These are phyloP conservation scores for Zelopaecilomyces penicillatus DNA, from an alignment of 2,329 filamentous ascomycete species.

Conservation along the genomic window DNA sequence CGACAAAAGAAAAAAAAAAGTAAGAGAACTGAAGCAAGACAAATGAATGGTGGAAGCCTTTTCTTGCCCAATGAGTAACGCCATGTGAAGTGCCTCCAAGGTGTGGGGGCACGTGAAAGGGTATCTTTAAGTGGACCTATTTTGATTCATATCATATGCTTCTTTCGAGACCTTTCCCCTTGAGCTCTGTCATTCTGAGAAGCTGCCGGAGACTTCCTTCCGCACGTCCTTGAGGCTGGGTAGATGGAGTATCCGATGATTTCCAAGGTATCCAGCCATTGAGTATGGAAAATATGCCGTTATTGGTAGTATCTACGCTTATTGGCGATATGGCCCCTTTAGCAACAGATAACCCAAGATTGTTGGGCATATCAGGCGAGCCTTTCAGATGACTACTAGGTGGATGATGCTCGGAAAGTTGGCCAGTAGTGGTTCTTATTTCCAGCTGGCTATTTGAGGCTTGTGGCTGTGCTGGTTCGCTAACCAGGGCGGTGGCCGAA, in stretches of 20 bases:
- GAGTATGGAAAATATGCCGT: slow-evolving; percentile 30
- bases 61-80: too few relatives aligned
- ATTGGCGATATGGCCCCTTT: slow-evolving; percentile 20
- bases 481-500: slow-evolving; percentile 37
- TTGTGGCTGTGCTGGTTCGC: slow-evolving; percentile 49
- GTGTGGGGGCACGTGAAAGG: too few relatives aligned
- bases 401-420: slow-evolving; percentile 14
- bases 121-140: too few relatives aligned
- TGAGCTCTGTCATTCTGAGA: slow-evolving; percentile 30
- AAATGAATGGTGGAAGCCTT: too few relatives aligned
- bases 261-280: slow-evolving; percentile 40
- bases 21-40: too few relatives aligned
- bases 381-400: neutral
- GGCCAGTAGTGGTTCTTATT: slow-evolving; percentile 30
- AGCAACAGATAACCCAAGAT: slow-evolving; percentile 18
- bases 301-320: slow-evolving; percentile 16
- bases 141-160: neutral
- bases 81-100: too few relatives aligned
- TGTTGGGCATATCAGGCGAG: slow-evolving; percentile 1
- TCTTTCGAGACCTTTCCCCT: slow-evolving; percentile 26
- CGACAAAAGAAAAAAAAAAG: too few relatives aligned
- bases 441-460: slow-evolving; percentile 45
- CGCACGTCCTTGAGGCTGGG: slow-evolving; percentile 35
- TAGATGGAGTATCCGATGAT: slow-evolving; percentile 12
- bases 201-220: slow-evolving; percentile 49